A percentile compares a stretch with the other conserved stretches of the same genome.
Conservation (phyloP, 768 basidiomycete genomes). For the Gymnopilus dilepis region DNA sequence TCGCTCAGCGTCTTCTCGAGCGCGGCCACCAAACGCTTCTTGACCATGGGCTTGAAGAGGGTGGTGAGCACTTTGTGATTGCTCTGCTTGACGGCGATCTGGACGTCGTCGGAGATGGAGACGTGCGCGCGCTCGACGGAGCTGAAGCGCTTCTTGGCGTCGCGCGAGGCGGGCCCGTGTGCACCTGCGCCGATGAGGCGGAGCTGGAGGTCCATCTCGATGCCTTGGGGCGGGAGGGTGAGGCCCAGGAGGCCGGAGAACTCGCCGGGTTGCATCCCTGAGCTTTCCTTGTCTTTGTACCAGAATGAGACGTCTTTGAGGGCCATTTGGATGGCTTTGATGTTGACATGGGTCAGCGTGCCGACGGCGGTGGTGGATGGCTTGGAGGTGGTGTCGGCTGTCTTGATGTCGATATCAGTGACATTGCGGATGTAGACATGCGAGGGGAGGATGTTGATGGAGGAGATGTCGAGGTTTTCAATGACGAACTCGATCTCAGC, state of each 20-base stretch:
- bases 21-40: slow-evolving; percentile 60
- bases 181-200: slow-evolving; percentile 67
- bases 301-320: slow-evolving; percentile 76
- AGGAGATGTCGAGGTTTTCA: slow-evolving; percentile 75
- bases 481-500: slow-evolving; percentile 72
- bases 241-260: slow-evolving; percentile 69
- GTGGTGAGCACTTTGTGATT: slow-evolving; percentile 69
- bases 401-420: slow-evolving; percentile 56
- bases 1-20: slow-evolving; percentile 62
- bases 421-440: slow-evolving; percentile 77
- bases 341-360: slow-evolving; percentile 65
- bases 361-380: slow-evolving; percentile 57
- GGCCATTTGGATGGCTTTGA: slow-evolving; percentile 67
- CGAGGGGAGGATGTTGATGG: slow-evolving; percentile 68
- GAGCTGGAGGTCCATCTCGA: slow-evolving; percentile 72
- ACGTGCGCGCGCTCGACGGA: slow-evolving; percentile 52
- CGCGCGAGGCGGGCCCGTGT: slow-evolving; percentile 54
- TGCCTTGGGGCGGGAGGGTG: slow-evolving; percentile 65
- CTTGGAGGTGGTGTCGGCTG: slow-evolving; percentile 40
- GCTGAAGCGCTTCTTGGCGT: neutral
- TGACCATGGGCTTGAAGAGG: slow-evolving; percentile 67
- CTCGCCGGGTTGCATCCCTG: slow-evolving; percentile 54
- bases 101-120: slow-evolving; percentile 58
- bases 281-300: slow-evolving; percentile 65
- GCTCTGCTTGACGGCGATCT: slow-evolving; percentile 58